Conservation (phyloP, 163 green algal genomes). For the Scenedesmus sp. region DNA sequence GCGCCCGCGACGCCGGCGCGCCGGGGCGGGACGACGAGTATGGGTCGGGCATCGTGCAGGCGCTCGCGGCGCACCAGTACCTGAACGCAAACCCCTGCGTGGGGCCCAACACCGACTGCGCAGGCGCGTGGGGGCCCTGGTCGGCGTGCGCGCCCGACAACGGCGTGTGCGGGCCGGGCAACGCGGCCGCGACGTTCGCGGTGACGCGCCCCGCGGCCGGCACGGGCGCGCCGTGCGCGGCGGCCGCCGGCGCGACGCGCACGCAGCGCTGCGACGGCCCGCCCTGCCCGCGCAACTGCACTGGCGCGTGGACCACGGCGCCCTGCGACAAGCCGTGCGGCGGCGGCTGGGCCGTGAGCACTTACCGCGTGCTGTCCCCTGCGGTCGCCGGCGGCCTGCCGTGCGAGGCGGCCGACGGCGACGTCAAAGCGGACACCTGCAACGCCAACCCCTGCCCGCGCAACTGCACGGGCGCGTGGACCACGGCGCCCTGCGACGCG, state of each 20-base stretch:
- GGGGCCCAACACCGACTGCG: neutral
- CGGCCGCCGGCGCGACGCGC: neutral
- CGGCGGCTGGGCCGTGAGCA: no score
- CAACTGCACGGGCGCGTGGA: no score
- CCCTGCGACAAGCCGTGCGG: neutral
- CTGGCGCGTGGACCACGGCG: neutral
- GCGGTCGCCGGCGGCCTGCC: neutral
- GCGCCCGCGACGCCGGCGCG: neutral
- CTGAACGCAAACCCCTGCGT: constrained; percentile 21
- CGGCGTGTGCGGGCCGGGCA: no score
- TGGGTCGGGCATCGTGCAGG: constrained; percentile 18
- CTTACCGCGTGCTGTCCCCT: no score
- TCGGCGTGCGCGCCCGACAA: neutral
- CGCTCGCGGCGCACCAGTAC: constrained; percentile 11
- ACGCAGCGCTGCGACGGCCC: no score
- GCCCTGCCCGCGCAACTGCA: neutral
- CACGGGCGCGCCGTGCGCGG: neutral
- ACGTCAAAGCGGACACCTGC: neutral
- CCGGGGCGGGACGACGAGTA: neutral
- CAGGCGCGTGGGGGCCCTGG: neutral
- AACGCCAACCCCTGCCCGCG: neutral
- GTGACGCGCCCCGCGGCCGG: neutral
- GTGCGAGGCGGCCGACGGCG: neutral
- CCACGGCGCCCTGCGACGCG: no score
- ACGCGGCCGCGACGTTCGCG: neutral